Percentiles rank a stretch among this genome's conserved stretches.
These are phyloP conservation scores for Gamarada debralockiae DNA, from an alignment of 495 filamentous ascomycete genomes.

Conservation along the genomic window DNA sequence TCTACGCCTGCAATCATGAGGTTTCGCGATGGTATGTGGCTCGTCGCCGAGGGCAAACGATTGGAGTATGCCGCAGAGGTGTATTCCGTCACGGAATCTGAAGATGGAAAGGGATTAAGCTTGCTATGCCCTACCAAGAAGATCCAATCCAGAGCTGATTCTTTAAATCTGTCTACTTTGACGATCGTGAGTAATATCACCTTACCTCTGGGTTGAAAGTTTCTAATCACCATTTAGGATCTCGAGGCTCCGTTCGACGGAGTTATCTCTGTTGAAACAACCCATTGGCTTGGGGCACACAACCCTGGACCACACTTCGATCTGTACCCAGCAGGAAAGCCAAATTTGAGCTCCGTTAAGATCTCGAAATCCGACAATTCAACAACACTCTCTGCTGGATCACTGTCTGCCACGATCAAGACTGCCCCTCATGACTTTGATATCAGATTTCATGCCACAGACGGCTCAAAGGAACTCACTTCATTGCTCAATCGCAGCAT, in stretches of 20 bases:
- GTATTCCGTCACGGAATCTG: constrained; percentile 36
- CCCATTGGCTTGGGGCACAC: constrained; percentile 58
- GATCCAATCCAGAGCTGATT: constrained; percentile 47
- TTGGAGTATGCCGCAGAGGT: constrained; percentile 53
- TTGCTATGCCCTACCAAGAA: constrained; percentile 47
- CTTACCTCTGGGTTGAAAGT: constrained; percentile 13
- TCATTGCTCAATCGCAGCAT: constrained; percentile 58
- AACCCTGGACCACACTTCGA: constrained; percentile 62
- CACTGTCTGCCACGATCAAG: constrained; percentile 48
- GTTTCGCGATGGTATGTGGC: constrained; percentile 51
- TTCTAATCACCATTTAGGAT: constrained; percentile 39
- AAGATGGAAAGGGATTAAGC: constrained; percentile 34
- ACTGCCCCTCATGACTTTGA: constrained; percentile 50
- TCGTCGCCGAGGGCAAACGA: constrained; percentile 42
- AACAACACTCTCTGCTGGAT: constrained; percentile 53
- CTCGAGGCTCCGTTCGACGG: constrained; percentile 53
- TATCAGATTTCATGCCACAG: constrained; percentile 50
- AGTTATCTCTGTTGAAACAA: constrained; percentile 57
- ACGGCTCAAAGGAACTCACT: constrained; percentile 46
- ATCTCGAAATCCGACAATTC: constrained; percentile 44
- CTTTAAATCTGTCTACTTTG: constrained; percentile 50
- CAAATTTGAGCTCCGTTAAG: constrained; percentile 36
- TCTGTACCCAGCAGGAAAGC: constrained; percentile 49
- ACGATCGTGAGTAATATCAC: constrained; percentile 33
- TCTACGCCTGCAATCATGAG: constrained; percentile 35